Base-by-base conservation (phyloP, 1,284 basidiomycete species). In the Rhodotorula sp. region DNA sequence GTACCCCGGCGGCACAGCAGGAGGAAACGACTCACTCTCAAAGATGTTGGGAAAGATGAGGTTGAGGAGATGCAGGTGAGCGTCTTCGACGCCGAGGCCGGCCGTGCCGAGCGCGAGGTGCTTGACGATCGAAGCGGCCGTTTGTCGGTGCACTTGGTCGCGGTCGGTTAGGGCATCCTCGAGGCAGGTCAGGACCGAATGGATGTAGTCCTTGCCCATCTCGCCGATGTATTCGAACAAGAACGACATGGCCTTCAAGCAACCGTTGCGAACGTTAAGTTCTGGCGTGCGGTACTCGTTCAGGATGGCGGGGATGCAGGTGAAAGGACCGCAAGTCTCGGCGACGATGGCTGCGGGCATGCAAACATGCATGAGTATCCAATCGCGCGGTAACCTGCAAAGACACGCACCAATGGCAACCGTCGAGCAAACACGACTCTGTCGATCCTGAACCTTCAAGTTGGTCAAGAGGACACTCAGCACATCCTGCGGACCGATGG, bases 151-250 rank as follows among this genome's bases (percentile, higher is more conserved):
- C 42, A 99, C 96, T 64, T 96, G 89, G 79, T 99, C 96, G 71
- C 96, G 90, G 81, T 99, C 96, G 24, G 95, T 99, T 63, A 99
- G 85, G 2, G 95, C 95, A 77, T 99, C 96, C 82, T 99, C 96
- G 56, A 99, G 87, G 86, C 97, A 94, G 18, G 93, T 95, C 66
- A 98, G 91, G 26, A 98, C 93, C 1, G 93, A 95, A 82, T 98
- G 93, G 79, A 91, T 91, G 80, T 99, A 99, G 83, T 97, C 96
- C 75, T 96, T 95, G 42, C 93, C 95, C 84, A 98, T 95, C 54
- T 97, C 96, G n/a, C 96, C 96, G 77, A 99, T 95, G 79, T 99
- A 99, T 84, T 99, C 96, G 80, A 99, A 99, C 70, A 99, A 90
- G 85, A 97, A 99, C 7, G 95, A 94, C 42, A 99, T 85, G 1